Conservation (phyloP, 1,284 basidiomycete genomes). For the Austroboletus novae-zelandiae region DNA sequence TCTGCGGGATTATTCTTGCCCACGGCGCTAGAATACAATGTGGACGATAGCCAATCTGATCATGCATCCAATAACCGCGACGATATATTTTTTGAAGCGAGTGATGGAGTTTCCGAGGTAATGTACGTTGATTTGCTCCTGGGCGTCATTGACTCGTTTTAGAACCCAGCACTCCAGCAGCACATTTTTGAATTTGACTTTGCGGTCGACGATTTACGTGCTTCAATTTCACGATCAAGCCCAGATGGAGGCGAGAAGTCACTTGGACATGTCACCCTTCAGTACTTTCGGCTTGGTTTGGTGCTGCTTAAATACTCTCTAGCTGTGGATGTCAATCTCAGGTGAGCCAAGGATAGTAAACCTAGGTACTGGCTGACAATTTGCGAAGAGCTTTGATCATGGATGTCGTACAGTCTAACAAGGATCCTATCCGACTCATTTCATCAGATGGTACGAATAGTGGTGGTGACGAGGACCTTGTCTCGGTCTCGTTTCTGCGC, state of each 20-base stretch:
- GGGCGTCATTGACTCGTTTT: constrained; percentile 14
- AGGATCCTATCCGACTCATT: constrained; percentile 66
- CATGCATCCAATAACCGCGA: constrained; percentile 41
- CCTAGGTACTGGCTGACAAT: constrained; percentile 4
- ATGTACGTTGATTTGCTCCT: constrained; percentile 19
- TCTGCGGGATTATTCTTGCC: constrained; percentile 54
- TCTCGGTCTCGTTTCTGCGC: constrained; percentile 82
- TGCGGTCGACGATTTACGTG: constrained; percentile 85
- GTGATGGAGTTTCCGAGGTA: constrained; percentile 64
- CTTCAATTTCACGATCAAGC: constrained; percentile 74
- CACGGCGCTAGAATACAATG: constrained; percentile 59
- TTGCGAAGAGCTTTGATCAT: constrained; percentile 60
- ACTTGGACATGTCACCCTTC: constrained; percentile 80
- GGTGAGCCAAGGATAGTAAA: constrained; percentile 40
- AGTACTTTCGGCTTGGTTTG: constrained; percentile 78
- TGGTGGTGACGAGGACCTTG: constrained; percentile 64
- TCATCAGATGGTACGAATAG: constrained; percentile 62
- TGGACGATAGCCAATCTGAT: constrained; percentile 59
- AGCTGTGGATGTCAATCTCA: constrained; percentile 83
- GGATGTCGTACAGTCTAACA: constrained; percentile 66
- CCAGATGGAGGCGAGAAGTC: constrained; percentile 62
- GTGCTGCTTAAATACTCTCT: constrained; percentile 83
- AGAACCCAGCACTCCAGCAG: constrained; percentile 70
- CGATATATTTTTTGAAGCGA: constrained; percentile 76
- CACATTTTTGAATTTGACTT: constrained; percentile 89